These are phyloP conservation scores for Fusarium sublunatum DNA, from an alignment of 2,329 filamentous ascomycete species.

Conservation along the genomic window DNA sequence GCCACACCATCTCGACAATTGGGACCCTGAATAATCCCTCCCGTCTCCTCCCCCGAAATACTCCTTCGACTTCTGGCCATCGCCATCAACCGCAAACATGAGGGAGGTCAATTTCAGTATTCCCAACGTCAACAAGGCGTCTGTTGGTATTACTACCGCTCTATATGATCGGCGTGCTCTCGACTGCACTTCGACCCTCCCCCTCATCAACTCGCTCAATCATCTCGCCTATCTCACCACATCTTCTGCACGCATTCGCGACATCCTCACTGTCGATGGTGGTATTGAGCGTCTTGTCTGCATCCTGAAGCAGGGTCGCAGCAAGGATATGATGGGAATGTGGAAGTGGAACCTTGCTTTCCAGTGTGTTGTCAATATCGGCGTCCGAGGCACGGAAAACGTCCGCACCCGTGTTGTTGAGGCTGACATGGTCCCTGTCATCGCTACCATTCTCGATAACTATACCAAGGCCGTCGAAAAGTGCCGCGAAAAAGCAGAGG, in stretches of 20 bases:
- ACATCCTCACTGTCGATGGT: constrained; percentile 98
- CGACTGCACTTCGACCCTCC: constrained; percentile 97
- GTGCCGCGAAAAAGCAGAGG: constrained; percentile 85
- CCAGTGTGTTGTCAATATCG: constrained; percentile 99
- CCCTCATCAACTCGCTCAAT: constrained; percentile 98
- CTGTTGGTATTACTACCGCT: constrained; percentile 97
- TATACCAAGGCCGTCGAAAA: constrained; percentile 97
- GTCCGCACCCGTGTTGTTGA: constrained; percentile 96
- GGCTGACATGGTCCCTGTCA: constrained; percentile 98
- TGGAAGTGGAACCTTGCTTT: constrained; percentile 99
- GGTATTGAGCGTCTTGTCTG: constrained; percentile 96
- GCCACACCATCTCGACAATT: constrained; percentile 41
- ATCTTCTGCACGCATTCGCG: constrained; percentile 94
- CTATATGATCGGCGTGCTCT: constrained; percentile 97
- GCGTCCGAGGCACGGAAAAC: constrained; percentile 91
- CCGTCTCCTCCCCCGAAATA: constrained; percentile 20
- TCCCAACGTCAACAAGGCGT: constrained; percentile 99
- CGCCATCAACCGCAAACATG: constrained; percentile 71
- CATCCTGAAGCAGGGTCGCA: constrained; percentile 96
- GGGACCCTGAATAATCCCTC: constrained; percentile 41
- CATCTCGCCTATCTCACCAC: constrained; percentile 98
- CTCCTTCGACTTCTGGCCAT: constrained; percentile 29
- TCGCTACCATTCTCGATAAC: constrained; percentile 97
- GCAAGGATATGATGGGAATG: constrained; percentile 99
- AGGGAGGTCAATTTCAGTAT: constrained; percentile 99